A percentile compares a stretch with the other conserved stretches of the same genome.
These are phyloP conservation scores for Pneumocystis wakefieldiae DNA, from an alignment of 1,139 yeast species.

Conservation along the genomic window DNA sequence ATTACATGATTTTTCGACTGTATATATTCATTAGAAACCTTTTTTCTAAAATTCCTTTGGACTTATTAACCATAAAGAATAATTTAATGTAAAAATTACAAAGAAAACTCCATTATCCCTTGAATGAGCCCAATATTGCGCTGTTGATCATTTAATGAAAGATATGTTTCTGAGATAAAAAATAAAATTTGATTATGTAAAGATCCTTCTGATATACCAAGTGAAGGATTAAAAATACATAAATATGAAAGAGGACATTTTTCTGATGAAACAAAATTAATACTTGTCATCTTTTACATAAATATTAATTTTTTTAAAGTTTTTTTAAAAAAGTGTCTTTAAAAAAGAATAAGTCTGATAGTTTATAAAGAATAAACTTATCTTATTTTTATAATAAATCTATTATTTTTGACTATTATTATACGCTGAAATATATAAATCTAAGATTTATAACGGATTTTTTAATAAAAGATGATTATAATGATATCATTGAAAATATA, in stretches of 20 bases:
- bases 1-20: background rate
- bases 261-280: background rate
- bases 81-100: constrained; percentile 4
- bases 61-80: background rate
- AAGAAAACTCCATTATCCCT: constrained; percentile 17
- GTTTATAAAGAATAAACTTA: too few relatives aligned
- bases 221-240: constrained; percentile 17
- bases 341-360: too few relatives aligned
- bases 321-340: background rate
- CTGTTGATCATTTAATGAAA: constrained; percentile 15
- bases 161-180: constrained; percentile 14
- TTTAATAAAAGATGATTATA: background rate
- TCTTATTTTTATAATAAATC: too few relatives aligned
- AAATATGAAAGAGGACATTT: constrained; percentile 15
- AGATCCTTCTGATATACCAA: constrained; percentile 16
- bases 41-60: background rate
- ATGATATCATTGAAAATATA: background rate
- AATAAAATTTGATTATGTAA: constrained; percentile 16
- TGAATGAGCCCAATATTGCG: constrained; percentile 17
- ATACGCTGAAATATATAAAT: too few relatives aligned
- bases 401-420: too few relatives aligned
- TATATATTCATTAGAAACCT: background rate
- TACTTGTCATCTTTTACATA: background rate
- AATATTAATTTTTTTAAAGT: background rate
- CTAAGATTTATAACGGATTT: too few relatives aligned